These are phyloP conservation scores for Penicillium soppii DNA, from an alignment of 495 filamentous ascomycete genomes.

Conservation along the genomic window DNA sequence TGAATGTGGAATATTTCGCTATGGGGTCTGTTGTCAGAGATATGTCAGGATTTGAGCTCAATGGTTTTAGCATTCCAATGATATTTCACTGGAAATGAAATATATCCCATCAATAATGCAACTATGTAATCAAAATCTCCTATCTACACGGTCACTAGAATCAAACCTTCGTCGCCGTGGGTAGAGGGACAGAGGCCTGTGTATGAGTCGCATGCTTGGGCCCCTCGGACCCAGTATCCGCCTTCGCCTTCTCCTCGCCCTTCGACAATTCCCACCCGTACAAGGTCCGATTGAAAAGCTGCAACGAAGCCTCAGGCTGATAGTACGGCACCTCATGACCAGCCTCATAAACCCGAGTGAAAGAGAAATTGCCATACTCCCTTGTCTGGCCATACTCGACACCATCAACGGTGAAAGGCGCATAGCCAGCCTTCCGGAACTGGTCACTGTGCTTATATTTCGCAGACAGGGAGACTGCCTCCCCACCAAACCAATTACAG, in stretches of 20 bases:
- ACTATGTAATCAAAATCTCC: not conserved
- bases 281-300: slow-evolving; percentile 55
- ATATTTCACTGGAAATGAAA: no score
- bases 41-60: not conserved
- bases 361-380: slow-evolving; percentile 57
- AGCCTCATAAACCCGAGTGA: slow-evolving; percentile 56
- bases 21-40: not conserved
- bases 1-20: not conserved
- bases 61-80: slow-evolving; percentile 1
- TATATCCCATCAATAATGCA: no score
- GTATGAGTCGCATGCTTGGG: slow-evolving; percentile 55
- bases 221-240: slow-evolving; percentile 46
- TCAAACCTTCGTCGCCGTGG: slow-evolving; percentile 16
- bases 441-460: slow-evolving; percentile 37
- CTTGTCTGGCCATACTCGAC: slow-evolving; percentile 49
- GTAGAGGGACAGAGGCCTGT: slow-evolving; percentile 50
- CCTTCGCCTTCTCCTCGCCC: slow-evolving; percentile 42
- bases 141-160: not conserved
- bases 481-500: slow-evolving; percentile 51
- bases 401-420: slow-evolving; percentile 40
- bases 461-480: slow-evolving; percentile 39
- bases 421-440: slow-evolving; percentile 48
- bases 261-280: slow-evolving; percentile 55
- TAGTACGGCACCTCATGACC: slow-evolving; percentile 61
- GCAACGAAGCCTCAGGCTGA: slow-evolving; percentile 50